Evolutionary conservation across 1,284 basidiomycete species (phyloP), one percentile per base, ranked within the genome.

Genomic region (Rhodotorula sp.): DNA sequence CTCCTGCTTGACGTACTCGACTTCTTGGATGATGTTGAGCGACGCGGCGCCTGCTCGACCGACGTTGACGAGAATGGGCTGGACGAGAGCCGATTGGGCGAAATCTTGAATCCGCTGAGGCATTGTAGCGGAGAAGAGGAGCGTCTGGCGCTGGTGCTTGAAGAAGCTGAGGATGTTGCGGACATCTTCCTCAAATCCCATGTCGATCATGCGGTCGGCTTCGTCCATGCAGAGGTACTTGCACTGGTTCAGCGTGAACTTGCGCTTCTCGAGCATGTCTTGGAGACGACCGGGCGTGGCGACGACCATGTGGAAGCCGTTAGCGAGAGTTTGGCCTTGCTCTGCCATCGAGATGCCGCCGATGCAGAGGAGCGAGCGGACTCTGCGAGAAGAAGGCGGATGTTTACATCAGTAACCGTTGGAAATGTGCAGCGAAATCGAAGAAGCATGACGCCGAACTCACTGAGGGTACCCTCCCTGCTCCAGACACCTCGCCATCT

Each of bases 91-190:
- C 78, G 94, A 91, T 75, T 94, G 91, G 1, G 96, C 96, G 80
- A 99, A 99, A 77, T 98, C 95, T 80, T 97, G 94, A 69, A 99
- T 99, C 79, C 97, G 98, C 63, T 91, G 86, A 3, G 96, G 96
- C 96, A 99, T 99, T 0, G 96, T 99, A 0, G 96, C 96, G 1
- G 94, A 98, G 80, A 99, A 99, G 22, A 99, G 84, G 2, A 99
- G 84, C 0, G 96, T 99, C 82, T 99, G 96, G 6, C 95, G 86
- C 85, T 99, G 96, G 72, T 90, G 87, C 90, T 91, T 94, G 85
- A 98, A 98, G 80, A 92, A 97, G 75, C 90, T 93, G 92, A 99
- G 97, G 77, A 99, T 96, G 78, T 94, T 95, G 67, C 95, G 85
- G 37, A 99, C 94, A 77, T 99, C 95, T 67, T 99, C 96, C 80